A percentile compares a stretch with the other conserved stretches of the same genome.
These are phyloP conservation scores for Quercus lobata DNA, from an alignment of 331 rosid genomes.

Conservation along the genomic window DNA sequence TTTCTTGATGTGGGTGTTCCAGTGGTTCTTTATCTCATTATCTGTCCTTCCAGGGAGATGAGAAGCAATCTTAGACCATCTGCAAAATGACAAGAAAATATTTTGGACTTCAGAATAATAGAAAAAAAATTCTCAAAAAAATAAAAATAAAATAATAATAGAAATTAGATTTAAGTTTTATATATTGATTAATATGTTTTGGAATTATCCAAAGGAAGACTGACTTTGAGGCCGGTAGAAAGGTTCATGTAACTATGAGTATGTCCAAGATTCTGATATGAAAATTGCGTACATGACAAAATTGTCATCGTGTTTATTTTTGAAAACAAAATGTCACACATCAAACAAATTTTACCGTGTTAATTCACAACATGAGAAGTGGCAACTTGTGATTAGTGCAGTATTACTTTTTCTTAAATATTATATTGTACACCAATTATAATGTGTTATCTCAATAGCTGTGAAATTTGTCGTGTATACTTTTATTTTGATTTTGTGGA, in stretches of 20 bases:
- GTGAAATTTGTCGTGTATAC: too few relatives aligned
- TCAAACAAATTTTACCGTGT: too few relatives aligned
- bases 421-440: too few relatives aligned
- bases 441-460: too few relatives aligned
- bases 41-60: constrained; percentile 88
- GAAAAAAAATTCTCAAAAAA: not conserved
- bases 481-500: not conserved
- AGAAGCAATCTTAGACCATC: constrained; percentile 90
- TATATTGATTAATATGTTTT: not conserved
- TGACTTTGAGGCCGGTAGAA: constrained; percentile 16
- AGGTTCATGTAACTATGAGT: not conserved
- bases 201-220: constrained; percentile 6
- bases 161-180: not conserved
- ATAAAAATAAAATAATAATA: not conserved
- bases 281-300: constrained; percentile 19
- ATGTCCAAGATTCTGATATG: not conserved
- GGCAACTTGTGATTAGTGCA: too few relatives aligned
- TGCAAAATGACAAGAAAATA: not conserved
- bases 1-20: constrained; percentile 88
- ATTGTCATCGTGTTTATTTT: not conserved
- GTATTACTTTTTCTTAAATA: too few relatives aligned
- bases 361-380: too few relatives aligned
- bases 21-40: constrained; percentile 76
- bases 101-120: not conserved
- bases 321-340: not conserved